Evolutionary conservation across 805 yeast species (phyloP).

Genomic region (Saccharomycopsis fibuligera): DNA sequence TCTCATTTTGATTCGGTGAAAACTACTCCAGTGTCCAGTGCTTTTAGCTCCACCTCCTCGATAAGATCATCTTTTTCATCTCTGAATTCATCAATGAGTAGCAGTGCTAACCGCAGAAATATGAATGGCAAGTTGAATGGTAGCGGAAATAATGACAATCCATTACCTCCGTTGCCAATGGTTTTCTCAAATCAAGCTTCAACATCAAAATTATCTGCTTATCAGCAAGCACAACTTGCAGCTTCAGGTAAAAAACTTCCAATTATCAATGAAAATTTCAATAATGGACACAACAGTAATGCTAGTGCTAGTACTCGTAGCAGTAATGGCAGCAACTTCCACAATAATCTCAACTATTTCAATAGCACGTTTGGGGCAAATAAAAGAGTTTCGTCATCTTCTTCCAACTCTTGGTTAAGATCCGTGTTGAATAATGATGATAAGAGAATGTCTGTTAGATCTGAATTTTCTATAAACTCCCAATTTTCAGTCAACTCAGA

Average conservation of each 20-base stretch:
- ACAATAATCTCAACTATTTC: slow-evolving; percentile 1
- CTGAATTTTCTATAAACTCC: slow-evolving; percentile 13
- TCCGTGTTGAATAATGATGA: slow-evolving; percentile 16
- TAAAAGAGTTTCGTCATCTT: slow-evolving; percentile 7
- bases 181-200: slow-evolving; percentile 12
- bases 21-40: slow-evolving; percentile 17
- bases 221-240: slow-evolving; percentile 21
- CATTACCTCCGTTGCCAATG: slow-evolving; percentile 15
- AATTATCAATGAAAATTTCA: slow-evolving; percentile 13
- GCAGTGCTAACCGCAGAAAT: neutral
- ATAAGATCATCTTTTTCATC: slow-evolving; percentile 17
- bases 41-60: slow-evolving; percentile 14
- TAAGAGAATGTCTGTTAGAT: slow-evolving; percentile 14
- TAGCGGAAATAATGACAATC: neutral
- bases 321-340: slow-evolving; percentile 1
- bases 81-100: slow-evolving; percentile 4
- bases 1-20: slow-evolving; percentile 20
- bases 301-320: slow-evolving; percentile 1
- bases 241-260: slow-evolving; percentile 15
- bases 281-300: neutral
- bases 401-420: slow-evolving; percentile 8
- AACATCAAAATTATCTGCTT: slow-evolving; percentile 15
- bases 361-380: slow-evolving; percentile 2
- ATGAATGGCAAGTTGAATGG: too few species aligned
- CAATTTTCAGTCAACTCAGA: slow-evolving; percentile 16